phyloP scores from a whole-genome alignment of 441 rosid species.

The Euphorbia corollata region DNA sequence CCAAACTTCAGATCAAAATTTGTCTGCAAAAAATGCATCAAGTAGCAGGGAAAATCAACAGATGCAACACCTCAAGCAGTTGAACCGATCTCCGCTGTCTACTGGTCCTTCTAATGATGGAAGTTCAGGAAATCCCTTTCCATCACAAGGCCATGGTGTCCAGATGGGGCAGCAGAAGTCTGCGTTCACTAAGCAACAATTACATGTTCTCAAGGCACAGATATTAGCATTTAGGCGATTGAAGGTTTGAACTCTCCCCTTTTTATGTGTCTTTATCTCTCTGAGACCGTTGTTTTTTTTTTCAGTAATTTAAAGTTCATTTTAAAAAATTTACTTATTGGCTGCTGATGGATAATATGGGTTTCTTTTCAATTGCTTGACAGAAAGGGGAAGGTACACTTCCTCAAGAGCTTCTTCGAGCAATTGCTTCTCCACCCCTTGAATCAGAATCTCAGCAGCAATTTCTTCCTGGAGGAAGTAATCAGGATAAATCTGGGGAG shows the following conservation, averaged over 20 bases:
- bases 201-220: constrained; percentile 98
- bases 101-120: constrained; percentile 49
- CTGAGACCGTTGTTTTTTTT: neutral
- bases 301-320: neutral
- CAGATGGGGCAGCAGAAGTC: constrained; percentile 48
- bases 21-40: constrained; percentile 40
- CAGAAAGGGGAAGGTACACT: constrained; percentile 97
- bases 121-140: constrained; percentile 30
- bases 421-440: constrained; percentile 88
- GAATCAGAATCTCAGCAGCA: constrained; percentile 62
- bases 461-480: constrained; percentile 47
- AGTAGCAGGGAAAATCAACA: constrained; percentile 51
- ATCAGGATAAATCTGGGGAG: constrained; percentile 56
- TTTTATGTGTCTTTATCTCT: neutral
- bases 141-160: constrained; percentile 45
- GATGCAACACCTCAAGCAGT: constrained; percentile 61
- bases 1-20: constrained; percentile 49
- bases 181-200: constrained; percentile 90
- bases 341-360: constrained; percentile 17
- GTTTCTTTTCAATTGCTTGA: constrained; percentile 22
- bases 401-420: constrained; percentile 92
- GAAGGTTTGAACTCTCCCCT: constrained; percentile 47
- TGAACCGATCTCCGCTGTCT: constrained; percentile 53
- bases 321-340: constrained; percentile 9
- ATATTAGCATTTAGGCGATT: constrained; percentile 93